Evolutionary conservation across 2,329 filamentous ascomycete genomes (phyloP).

Genomic region (Diaporthe vexans): DNA sequence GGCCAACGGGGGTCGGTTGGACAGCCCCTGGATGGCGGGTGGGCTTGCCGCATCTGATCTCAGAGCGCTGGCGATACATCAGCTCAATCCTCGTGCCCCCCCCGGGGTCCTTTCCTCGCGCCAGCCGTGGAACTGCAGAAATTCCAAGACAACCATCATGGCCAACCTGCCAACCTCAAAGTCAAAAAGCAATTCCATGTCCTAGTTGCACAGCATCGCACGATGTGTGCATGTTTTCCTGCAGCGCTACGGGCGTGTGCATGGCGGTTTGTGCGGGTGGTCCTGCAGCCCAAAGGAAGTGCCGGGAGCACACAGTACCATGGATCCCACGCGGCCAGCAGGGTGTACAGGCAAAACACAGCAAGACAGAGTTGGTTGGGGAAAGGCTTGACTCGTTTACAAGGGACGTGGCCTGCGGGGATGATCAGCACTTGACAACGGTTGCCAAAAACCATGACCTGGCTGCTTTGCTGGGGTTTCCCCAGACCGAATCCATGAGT

Average conservation of each 20-base stretch:
- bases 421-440: slow-evolving; percentile 16
- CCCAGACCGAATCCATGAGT: slow-evolving; percentile 17
- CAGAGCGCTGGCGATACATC: neutral
- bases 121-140: neutral
- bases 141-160: neutral
- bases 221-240: neutral
- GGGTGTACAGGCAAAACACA: neutral
- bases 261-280: neutral
- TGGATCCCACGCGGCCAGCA: neutral
- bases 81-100: neutral
- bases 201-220: neutral
- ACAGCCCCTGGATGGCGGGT: slow-evolving; percentile 32
- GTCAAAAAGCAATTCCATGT: neutral
- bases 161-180: too few species aligned
- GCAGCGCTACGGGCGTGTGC: neutral
- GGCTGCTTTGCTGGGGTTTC: neutral
- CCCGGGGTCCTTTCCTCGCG: too few species aligned
- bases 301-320: neutral
- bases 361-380: neutral
- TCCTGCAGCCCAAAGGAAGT: slow-evolving; percentile 14
- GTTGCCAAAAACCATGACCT: neutral
- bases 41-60: neutral
- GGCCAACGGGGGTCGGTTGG: neutral
- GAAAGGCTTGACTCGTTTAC: slow-evolving; percentile 20
- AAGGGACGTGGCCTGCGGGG: slow-evolving; percentile 22